Percentiles rank a stretch among this genome's conserved stretches.
These are phyloP conservation scores for Hapsidospora chrysogenum DNA, from an alignment of 495 filamentous ascomycete species.

Conservation along the genomic window DNA sequence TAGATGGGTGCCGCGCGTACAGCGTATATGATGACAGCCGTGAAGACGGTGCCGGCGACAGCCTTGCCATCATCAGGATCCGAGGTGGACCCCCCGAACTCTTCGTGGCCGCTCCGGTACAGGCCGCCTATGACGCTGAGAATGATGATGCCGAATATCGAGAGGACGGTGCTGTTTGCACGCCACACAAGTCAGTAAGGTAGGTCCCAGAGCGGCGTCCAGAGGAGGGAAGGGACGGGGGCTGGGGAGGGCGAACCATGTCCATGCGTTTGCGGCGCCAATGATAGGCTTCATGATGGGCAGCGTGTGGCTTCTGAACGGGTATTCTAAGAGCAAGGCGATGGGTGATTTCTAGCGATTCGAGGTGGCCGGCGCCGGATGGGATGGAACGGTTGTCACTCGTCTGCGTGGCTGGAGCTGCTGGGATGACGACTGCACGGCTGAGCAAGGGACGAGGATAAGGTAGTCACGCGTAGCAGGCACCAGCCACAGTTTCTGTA, in stretches of 20 bases:
- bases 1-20: too few relatives aligned
- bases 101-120: slow-evolving; percentile 61
- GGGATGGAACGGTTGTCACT: too few relatives aligned
- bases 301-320: neutral
- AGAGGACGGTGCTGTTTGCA: slow-evolving; percentile 59
- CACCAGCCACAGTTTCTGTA: too few relatives aligned
- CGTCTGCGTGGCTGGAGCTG: too few relatives aligned
- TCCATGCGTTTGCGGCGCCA: slow-evolving; percentile 81
- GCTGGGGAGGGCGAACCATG: slow-evolving; percentile 43
- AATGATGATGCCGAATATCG: slow-evolving; percentile 74
- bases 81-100: slow-evolving; percentile 57
- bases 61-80: slow-evolving; percentile 58
- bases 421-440: too few relatives aligned
- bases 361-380: too few relatives aligned
- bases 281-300: slow-evolving; percentile 81
- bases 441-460: too few relatives aligned
- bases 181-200: neutral
- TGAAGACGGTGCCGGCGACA: slow-evolving; percentile 70
- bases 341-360: neutral
- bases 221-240: too few relatives aligned
- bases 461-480: too few relatives aligned
- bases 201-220: slow-evolving; percentile 1
- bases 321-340: neutral
- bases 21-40: slow-evolving; percentile 68
- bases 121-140: slow-evolving; percentile 68